Percentiles rank a stretch among this genome's conserved stretches.
phyloP scores from a whole-genome alignment of 495 filamentous ascomycete species.

The Filosporella fistucella region DNA sequence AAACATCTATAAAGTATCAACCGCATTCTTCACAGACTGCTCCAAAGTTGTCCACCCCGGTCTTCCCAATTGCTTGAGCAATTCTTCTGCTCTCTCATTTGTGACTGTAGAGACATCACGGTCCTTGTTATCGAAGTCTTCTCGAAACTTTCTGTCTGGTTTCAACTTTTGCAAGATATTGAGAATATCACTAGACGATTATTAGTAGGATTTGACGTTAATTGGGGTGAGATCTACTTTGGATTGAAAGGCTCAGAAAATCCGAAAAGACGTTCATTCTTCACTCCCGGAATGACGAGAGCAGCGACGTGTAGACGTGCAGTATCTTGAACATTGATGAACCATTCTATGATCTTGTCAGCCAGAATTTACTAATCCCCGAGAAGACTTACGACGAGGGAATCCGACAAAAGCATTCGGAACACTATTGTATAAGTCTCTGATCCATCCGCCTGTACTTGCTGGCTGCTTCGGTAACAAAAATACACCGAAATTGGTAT shows the following conservation, averaged over 20 bases:
- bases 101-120: conserved; percentile 22
- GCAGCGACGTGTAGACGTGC: conserved; percentile 43
- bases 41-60: conserved; percentile 28
- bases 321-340: conserved; percentile 44
- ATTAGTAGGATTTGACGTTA: not conserved
- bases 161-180: conserved; percentile 27
- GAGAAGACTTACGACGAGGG: conserved; percentile 24
- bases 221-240: conserved; percentile 1
- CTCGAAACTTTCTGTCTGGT: conserved; percentile 27
- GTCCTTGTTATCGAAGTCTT: conserved; percentile 23
- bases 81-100: conserved; percentile 22
- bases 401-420: conserved; percentile 12
- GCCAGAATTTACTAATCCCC: not conserved
- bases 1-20: conserved; percentile 7
- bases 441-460: conserved; percentile 25
- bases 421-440: conserved; percentile 25
- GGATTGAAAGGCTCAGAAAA: conserved; percentile 18
- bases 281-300: conserved; percentile 34
- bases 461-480: conserved; percentile 25
- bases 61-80: conserved; percentile 29
- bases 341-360: conserved; percentile 29
- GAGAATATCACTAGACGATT: conserved; percentile 6
- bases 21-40: conserved; percentile 10
- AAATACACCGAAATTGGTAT: conserved; percentile 30
- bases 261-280: conserved; percentile 42